A percentile compares a stretch with the other conserved stretches of the same genome.
phyloP scores from a whole-genome alignment of 345 rosid genomes.

The Camelina sativa region DNA sequence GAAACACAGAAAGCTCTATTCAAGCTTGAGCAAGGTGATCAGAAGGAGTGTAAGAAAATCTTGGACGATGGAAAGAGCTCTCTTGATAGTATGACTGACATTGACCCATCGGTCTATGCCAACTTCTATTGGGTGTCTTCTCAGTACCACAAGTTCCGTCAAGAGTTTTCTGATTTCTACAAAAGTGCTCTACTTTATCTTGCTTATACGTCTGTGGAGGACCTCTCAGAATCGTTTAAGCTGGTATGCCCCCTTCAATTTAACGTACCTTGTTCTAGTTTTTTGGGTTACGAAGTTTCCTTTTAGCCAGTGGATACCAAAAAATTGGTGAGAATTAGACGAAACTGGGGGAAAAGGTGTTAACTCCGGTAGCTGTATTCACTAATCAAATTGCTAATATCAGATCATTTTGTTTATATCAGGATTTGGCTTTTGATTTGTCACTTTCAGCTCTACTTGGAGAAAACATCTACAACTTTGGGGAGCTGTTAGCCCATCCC shows the following conservation, averaged over 20 bases:
- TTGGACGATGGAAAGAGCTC: conserved; percentile 88
- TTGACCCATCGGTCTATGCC: conserved; percentile 94
- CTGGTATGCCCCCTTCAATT: conserved; percentile 56
- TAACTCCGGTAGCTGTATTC: not conserved
- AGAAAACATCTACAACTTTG: conserved; percentile 98
- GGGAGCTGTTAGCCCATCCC: conserved; percentile 98
- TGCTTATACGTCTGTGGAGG: conserved; percentile 93
- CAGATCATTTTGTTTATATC: conserved; percentile 18
- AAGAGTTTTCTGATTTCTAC: conserved; percentile 94
- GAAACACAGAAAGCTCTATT: conserved; percentile 86
- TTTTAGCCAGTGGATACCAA: not conserved
- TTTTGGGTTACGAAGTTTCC: conserved; percentile 1
- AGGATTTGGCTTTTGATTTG: conserved; percentile 99
- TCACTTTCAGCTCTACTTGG: conserved; percentile 98
- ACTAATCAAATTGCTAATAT: conserved; percentile 15
- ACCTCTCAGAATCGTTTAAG: conserved; percentile 92
- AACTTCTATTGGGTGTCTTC: conserved; percentile 94
- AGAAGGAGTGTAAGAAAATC: conserved; percentile 86
- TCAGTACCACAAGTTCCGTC: conserved; percentile 77
- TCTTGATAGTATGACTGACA: conserved; percentile 95
- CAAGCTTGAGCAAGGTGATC: conserved; percentile 90
- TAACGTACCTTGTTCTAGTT: not conserved
- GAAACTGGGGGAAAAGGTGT: not conserved
- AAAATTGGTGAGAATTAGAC: not conserved
- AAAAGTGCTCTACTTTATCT: conserved; percentile 92